Evolutionary conservation across 768 basidiomycete genomes (phyloP).

Genomic region (Lenzites betulinus): DNA sequence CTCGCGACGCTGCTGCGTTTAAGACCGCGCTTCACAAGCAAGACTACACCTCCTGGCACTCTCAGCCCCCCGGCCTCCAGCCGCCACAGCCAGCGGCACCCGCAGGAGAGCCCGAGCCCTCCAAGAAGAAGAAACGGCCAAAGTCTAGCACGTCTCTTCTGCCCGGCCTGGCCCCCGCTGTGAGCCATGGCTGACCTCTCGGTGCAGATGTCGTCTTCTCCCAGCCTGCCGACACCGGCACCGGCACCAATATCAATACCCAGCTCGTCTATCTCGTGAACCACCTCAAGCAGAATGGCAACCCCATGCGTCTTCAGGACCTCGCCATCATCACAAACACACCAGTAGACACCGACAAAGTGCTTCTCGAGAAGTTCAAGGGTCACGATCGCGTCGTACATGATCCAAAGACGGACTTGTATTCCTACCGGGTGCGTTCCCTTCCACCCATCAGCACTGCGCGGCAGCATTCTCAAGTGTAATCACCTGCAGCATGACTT

Average conservation of each 20-base stretch:
- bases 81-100: constrained; percentile 34
- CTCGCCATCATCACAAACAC: constrained; percentile 80
- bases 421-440: constrained; percentile 74
- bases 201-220: constrained; percentile 74
- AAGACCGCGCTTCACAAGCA: constrained; percentile 63
- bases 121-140: constrained; percentile 57
- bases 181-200: constrained; percentile 21
- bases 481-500: constrained; percentile 70
- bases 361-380: constrained; percentile 79
- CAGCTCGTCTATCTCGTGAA: constrained; percentile 85
- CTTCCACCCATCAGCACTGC: background rate
- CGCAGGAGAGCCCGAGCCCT: constrained; percentile 51
- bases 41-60: constrained; percentile 78
- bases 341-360: constrained; percentile 69
- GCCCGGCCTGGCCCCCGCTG: constrained; percentile 23
- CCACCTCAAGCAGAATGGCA: constrained; percentile 68
- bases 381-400: constrained; percentile 77
- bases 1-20: constrained; percentile 72
- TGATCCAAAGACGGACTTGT: constrained; percentile 83
- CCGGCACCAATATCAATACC: constrained; percentile 81
- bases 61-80: constrained; percentile 49
- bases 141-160: constrained; percentile 56
- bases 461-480: constrained; percentile 2
- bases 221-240: constrained; percentile 84
- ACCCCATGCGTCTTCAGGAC: constrained; percentile 85